Conservation (phyloP, 768 basidiomycete species). For the Trametes gibbosa region DNA sequence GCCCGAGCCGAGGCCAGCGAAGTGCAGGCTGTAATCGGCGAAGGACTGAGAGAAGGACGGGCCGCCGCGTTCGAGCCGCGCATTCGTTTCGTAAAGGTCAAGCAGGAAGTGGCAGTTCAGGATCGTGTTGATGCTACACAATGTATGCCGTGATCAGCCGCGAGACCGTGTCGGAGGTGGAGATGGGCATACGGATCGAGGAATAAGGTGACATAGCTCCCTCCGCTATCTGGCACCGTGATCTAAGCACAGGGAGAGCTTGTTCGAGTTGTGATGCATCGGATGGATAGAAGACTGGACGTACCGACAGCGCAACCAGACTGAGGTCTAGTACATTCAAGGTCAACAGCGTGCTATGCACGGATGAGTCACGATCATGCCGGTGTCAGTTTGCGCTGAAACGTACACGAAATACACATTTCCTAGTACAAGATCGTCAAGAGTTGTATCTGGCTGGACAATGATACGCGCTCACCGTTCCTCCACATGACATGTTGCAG, state of each 20-base stretch:
- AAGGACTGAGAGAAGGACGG: neutral
- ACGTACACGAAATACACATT: neutral
- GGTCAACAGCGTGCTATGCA: neutral
- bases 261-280: no score
- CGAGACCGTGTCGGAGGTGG: no score
- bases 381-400: neutral
- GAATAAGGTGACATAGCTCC: no score
- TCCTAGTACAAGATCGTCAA: neutral
- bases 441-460: neutral
- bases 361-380: neutral
- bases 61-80: neutral
- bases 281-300: neutral
- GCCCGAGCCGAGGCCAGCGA: neutral
- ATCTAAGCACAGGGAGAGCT: no score
- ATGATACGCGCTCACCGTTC: neutral
- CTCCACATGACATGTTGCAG: neutral
- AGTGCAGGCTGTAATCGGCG: neutral
- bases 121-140: neutral
- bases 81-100: neutral
- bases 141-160: no score
- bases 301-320: neutral
- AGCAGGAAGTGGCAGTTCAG: neutral
- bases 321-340: neutral
- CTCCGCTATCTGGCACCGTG: no score
- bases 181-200: no score